Base-by-base conservation (phyloP, 2,329 filamentous ascomycete genomes). In the Albifimbria verrucaria region DNA sequence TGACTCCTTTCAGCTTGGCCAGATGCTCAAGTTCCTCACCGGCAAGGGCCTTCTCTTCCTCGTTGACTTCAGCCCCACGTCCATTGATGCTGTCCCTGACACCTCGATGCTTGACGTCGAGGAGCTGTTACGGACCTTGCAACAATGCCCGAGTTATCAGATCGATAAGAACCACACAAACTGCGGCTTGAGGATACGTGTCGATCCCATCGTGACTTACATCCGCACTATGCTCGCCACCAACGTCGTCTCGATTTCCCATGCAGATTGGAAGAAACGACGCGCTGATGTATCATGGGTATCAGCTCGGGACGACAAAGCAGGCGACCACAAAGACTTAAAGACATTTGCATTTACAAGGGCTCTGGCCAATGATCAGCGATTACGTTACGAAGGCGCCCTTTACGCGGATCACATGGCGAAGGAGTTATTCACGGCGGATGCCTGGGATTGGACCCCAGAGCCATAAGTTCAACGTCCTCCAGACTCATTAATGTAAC, bases 1-100 rank as follows among this genome's bases (percentile, higher is more conserved):
- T 67, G 89, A 92, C 70, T 86, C 84, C 2, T 92, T 88, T 63
- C 89, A 92, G 68, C 79, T 92, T 1, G 89, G 88, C 21, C 87
- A 92, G 69, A 89, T 89, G 77, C 71, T 90, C 57, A 85, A 84
- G 59, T 92, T 92, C 68, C 80, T 92, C 32, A 72, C 76, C 15
- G 77, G 78, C 58, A 83, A 83, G 58, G 77, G 80, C 24, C 80
- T 89, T 0, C 63, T 90, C 4, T 80, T 78, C 36, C 69, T 90
- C 1, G 73, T 79, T 7, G 79, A 84, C 63, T 83, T 82, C 57
- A 76, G 78, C 32, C 73, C 79, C 1, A 61, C 66, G 2, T 79
- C 79, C 1, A 63, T 79, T 6, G 72, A 76, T 45, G 53, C 61
- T 22, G 64, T 80, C 7, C 74, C 72, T 3, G 75, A 80, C 54